These are phyloP conservation scores for Pichia sp. DNA, from an alignment of 1,139 yeast species.

Conservation along the genomic window DNA sequence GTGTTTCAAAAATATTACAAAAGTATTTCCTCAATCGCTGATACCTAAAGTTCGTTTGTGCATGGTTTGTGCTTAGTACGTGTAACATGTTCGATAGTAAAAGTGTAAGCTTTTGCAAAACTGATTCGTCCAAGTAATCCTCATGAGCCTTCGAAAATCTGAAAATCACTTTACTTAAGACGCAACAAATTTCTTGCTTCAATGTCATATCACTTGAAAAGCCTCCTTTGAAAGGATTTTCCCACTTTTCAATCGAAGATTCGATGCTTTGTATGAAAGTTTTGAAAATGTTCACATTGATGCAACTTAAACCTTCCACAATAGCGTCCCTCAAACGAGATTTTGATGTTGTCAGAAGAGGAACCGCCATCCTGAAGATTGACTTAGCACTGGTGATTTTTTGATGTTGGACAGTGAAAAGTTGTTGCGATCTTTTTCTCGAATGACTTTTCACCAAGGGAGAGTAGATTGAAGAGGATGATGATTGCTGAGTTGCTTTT, in stretches of 20 bases:
- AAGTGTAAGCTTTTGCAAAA: constrained; percentile 57
- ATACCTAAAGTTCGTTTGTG: constrained; percentile 66
- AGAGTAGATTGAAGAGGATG: constrained; percentile 23
- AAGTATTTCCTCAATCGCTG: constrained; percentile 78
- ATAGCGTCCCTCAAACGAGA: constrained; percentile 77
- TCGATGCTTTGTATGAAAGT: constrained; percentile 79
- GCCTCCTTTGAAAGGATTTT: constrained; percentile 27
- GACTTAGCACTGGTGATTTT: constrained; percentile 90
- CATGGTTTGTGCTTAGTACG: constrained; percentile 52
- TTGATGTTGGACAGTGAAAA: constrained; percentile 80
- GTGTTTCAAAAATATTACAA: constrained; percentile 69
- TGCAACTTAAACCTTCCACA: constrained; percentile 79
- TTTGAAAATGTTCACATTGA: constrained; percentile 83
- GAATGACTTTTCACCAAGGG: constrained; percentile 42
- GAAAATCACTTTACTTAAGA: constrained; percentile 64
- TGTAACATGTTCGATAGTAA: constrained; percentile 63
- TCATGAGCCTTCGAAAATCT: constrained; percentile 52
- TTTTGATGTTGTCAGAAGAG: constrained; percentile 69
- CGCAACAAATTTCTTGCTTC: constrained; percentile 74
- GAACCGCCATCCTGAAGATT: constrained; percentile 82
- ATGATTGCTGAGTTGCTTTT: constrained; percentile 11
- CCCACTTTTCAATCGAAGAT: constrained; percentile 59
- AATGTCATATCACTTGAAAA: constrained; percentile 30
- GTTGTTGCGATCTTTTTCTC: constrained; percentile 68
- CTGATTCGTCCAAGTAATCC: constrained; percentile 64